Evolutionary conservation across 352 stramenopile species (phyloP), one percentile per base, ranked within the genome.

Genomic region (Globisporangium irregulare): DNA sequence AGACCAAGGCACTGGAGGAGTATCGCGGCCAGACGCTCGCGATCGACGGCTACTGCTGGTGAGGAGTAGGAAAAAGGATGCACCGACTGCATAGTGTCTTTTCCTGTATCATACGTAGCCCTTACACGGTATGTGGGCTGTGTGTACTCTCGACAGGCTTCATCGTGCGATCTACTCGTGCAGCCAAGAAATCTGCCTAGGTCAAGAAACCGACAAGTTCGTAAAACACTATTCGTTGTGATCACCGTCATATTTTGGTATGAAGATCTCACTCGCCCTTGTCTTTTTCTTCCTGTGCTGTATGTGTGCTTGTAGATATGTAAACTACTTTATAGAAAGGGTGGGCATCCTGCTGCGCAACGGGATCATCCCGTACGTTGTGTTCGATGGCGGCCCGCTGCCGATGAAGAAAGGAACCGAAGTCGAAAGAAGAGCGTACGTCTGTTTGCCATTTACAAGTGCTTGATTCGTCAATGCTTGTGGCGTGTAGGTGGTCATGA

Each of bases 41-140:
- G 15, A 86, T 93, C 46, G 86, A 93, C 68, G 86, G 84, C 71
- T 93, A 95, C 75, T 91, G 82, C 77, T 95, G 87, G 87, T 95
- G 61, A 24, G 74, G 72, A 14, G 54, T 15, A 20, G 36, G 27
- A 41, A 32, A 59, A 6, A 24, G 53, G 29, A 43, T 12, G 18
- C 18, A 6, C 27, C 27, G 27, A 29, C 27, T 2, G 14, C n/a
- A 24, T 18, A 15, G 27, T 24, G 5, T 27, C 22, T 46, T 61
- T 48, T 20, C 56, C 1, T 62, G 6, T 4, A 12, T 53, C 12
- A 24, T 32, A 20, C 3, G 8, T 29, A 29, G 27, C 27, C 27
- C 27, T 59, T 29, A 50, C 15, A 10, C 7, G 15, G 3, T 4
- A 20, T 7, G 15, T 9, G 2, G 14, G 2, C 27, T 8, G 1